phyloP scores from a whole-genome alignment of 345 rosid genomes.

The Eucalyptus leucophloia region DNA sequence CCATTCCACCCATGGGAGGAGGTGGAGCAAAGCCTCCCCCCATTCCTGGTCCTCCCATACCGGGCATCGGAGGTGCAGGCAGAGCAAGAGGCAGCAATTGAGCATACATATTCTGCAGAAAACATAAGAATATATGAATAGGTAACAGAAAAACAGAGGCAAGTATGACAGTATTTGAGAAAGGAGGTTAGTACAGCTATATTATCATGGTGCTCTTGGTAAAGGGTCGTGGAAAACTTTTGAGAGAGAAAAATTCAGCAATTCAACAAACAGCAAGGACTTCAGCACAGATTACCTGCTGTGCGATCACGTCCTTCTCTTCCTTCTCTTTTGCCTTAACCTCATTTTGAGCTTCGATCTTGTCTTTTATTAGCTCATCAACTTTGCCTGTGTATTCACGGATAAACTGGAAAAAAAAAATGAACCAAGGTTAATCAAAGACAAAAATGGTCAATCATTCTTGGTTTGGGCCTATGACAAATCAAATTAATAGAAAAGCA shows the following conservation, averaged over 20 bases:
- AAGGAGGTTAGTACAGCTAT: neutral
- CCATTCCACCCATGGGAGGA: slow-evolving; percentile 24
- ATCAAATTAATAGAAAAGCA: neutral
- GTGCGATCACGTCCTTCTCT: slow-evolving; percentile 78
- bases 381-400: slow-evolving; percentile 83
- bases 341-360: slow-evolving; percentile 56
- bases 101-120: slow-evolving; percentile 81
- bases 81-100: slow-evolving; percentile 78
- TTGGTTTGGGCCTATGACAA: neutral
- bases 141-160: neutral
- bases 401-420: slow-evolving; percentile 39
- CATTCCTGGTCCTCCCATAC: slow-evolving; percentile 50
- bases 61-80: slow-evolving; percentile 93
- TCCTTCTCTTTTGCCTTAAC: slow-evolving; percentile 67
- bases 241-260: neutral
- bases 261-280: neutral
- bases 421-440: neutral
- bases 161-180: neutral
- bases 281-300: slow-evolving; percentile 40
- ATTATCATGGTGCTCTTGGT: neutral
- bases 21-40: slow-evolving; percentile 5
- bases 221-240: neutral
- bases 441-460: neutral
- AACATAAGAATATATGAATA: neutral
- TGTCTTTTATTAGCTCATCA: slow-evolving; percentile 78